Base-by-base conservation (phyloP, 2,329 filamentous ascomycete genomes). In the Xylaria sp. region DNA sequence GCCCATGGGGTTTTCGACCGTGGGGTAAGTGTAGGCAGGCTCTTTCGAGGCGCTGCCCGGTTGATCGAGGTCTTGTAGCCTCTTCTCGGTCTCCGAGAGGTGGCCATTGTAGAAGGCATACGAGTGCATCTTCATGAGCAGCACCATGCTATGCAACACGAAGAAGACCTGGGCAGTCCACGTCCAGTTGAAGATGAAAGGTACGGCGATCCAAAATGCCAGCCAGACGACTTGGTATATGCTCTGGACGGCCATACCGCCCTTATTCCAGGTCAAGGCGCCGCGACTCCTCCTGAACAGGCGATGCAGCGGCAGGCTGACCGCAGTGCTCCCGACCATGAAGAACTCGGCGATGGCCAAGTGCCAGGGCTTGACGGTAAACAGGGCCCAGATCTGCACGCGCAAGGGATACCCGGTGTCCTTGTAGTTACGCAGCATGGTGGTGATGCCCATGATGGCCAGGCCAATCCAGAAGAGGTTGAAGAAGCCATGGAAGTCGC, bases 51-150 rank as follows among this genome's bases (percentile, higher is more conserved):
- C 88, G 4, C 87, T 89, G n/a, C 88, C 87, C 1, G 94, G 94
- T 66, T 88, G 82, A 80, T 99, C 96, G 41, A 99, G 90, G 50
- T 89, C 89, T 65, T 88, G 89, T 13, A 99, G 86, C 12, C 94
- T 91, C 78, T 91, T 90, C 80, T 97, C 89, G 0, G 94, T 97
- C 80, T 96, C 93, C 74, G 92, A 93, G 18, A 99, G 85, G 80
- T 99, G 96, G 12, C 96, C 96, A 76, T 98, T 98, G 84, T 99
- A 99, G 81, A 98, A 99, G 28, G 94, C 92, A 78, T 97, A 99
- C 6, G 94, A 98, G 80, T 99, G 96, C 90, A 98, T 96, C 85
- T 99, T 99, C 96, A 99, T 99, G 60, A 98, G 89, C 23, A 99
- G 86, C 8, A 93, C 91, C 81, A 99, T 89, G 52, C 94, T 91